Evolutionary conservation across 495 filamentous ascomycete genomes (phyloP).

Genomic region (Parathielavia appendiculata): DNA sequence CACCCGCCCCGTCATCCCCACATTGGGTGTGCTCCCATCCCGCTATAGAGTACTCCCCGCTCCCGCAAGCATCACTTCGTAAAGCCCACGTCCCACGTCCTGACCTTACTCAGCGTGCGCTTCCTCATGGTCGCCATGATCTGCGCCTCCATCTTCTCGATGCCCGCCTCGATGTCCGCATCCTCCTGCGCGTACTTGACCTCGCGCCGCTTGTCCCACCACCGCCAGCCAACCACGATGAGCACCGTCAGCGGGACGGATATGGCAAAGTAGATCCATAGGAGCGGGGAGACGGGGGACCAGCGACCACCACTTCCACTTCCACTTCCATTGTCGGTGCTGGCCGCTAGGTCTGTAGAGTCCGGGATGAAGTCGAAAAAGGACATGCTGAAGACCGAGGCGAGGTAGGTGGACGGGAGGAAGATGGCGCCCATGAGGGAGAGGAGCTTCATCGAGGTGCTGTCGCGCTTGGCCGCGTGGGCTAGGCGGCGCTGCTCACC

Average conservation of each 20-base stretch:
- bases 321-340: background rate
- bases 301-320: slow-evolving; percentile 9
- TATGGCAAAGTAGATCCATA: slow-evolving; percentile 54
- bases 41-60: too few relatives aligned
- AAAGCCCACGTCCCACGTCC: slow-evolving; percentile 39
- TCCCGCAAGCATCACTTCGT: background rate
- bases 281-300: slow-evolving; percentile 33
- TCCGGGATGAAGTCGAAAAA: slow-evolving; percentile 48
- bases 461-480: slow-evolving; percentile 52
- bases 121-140: slow-evolving; percentile 50
- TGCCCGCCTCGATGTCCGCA: slow-evolving; percentile 45
- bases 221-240: slow-evolving; percentile 44
- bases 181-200: slow-evolving; percentile 43
- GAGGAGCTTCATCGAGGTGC: slow-evolving; percentile 52
- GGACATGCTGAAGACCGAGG: slow-evolving; percentile 52
- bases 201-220: slow-evolving; percentile 45
- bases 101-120: slow-evolving; percentile 48
- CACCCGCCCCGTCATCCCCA: background rate
- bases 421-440: slow-evolving; percentile 53
- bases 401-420: slow-evolving; percentile 50
- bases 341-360: slow-evolving; percentile 3
- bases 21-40: background rate
- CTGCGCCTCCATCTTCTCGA: slow-evolving; percentile 50
- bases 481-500: slow-evolving; percentile 52
- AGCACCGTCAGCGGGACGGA: slow-evolving; percentile 46